phyloP scores from a whole-genome alignment of 495 filamentous ascomycete genomes.

The Copromyces sp. region DNA sequence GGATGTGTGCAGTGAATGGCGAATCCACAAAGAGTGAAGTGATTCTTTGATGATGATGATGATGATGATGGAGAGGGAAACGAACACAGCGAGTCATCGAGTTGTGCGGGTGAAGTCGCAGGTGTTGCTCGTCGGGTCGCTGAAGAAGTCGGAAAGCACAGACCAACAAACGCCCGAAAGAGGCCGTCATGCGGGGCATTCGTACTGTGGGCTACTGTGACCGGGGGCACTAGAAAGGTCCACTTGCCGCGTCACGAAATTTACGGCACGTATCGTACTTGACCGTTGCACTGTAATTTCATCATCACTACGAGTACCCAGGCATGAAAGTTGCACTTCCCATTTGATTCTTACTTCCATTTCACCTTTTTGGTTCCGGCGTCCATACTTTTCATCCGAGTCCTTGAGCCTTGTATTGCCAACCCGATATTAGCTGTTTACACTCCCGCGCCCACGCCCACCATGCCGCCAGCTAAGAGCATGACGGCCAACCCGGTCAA shows the following conservation, averaged over 20 bases:
- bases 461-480: slow-evolving; percentile 68
- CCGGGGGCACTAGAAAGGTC: too few species aligned
- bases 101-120: background rate
- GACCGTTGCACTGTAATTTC: background rate
- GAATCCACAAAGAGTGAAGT: background rate
- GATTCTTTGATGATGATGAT: background rate
- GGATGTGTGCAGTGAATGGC: background rate
- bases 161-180: background rate
- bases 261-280: background rate
- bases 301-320: background rate
- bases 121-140: background rate
- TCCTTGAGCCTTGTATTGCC: background rate
- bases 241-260: background rate
- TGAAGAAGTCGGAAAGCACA: background rate
- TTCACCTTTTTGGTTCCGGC: background rate
- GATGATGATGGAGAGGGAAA: background rate
- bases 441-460: slow-evolving; percentile 8
- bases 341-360: background rate
- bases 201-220: too few species aligned
- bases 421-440: background rate
- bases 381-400: background rate
- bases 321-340: background rate
- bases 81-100: background rate
- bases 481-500: slow-evolving; percentile 91
- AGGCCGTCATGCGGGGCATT: background rate